Percentiles rank a stretch among this genome's conserved stretches.
Conservation (phyloP, 108 stramenopile species). For the Cyclotella sp. region DNA sequence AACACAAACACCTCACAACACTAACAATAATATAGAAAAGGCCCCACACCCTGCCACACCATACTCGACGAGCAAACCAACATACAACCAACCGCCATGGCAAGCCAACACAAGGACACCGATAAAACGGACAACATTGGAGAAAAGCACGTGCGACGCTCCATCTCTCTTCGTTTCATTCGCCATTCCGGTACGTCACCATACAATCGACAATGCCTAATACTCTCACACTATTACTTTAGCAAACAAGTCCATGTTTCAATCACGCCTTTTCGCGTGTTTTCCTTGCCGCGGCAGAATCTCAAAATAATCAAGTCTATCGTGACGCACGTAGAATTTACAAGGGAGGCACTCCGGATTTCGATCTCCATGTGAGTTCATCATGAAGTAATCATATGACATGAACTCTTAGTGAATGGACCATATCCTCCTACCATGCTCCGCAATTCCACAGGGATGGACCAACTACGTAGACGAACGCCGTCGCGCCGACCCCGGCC, state of each 20-base stretch:
- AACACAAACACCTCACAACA: too few species aligned
- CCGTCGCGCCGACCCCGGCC: constrained; percentile 65
- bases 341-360: constrained; percentile 67
- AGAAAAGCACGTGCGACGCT: constrained; percentile 47
- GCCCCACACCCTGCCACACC: too few species aligned
- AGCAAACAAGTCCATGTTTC: background rate
- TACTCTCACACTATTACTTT: constrained; percentile 15
- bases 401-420: background rate
- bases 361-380: constrained; percentile 51
- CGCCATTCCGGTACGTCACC: constrained; percentile 58
- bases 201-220: too few species aligned
- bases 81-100: too few species aligned
- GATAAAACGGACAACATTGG: constrained; percentile 7
- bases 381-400: background rate
- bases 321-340: constrained; percentile 60
- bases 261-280: background rate
- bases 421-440: background rate
- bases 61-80: too few species aligned
- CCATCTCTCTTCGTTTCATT: constrained; percentile 65
- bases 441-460: constrained; percentile 45
- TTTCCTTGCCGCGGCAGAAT: constrained; percentile 8
- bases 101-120: background rate
- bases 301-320: constrained; percentile 59
- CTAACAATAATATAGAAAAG: too few species aligned
- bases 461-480: constrained; percentile 65